Percentiles rank a stretch among this genome's conserved stretches.
Evolutionary conservation across 305 asterid genomes (phyloP).

Genomic region (Solanum hybrid): DNA sequence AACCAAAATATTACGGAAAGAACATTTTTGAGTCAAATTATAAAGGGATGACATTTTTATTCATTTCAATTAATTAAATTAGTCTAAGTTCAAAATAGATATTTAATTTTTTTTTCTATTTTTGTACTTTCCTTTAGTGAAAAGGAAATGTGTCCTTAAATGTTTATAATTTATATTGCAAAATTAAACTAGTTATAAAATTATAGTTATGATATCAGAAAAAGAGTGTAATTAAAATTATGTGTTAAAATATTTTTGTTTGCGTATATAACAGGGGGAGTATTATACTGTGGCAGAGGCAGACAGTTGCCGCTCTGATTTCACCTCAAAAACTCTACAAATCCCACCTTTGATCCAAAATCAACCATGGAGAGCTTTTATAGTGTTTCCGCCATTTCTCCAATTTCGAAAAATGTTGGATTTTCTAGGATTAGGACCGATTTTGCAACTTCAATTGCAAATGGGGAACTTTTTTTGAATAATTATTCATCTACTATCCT

Average conservation of each 20-base stretch:
- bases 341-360: background rate
- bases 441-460: background rate
- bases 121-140: background rate
- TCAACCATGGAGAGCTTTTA: background rate
- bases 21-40: background rate
- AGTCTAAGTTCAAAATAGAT: background rate
- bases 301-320: background rate
- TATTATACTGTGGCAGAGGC: background rate
- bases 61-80: background rate
- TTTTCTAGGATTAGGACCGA: background rate
- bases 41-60: fast-evolving
- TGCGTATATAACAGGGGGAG: background rate
- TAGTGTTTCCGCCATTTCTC: background rate
- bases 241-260: too few relatives aligned
- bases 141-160: background rate
- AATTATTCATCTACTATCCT: constrained; percentile 4
- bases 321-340: background rate
- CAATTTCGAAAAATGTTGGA: background rate
- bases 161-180: background rate
- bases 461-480: background rate
- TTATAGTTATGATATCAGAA: too few relatives aligned
- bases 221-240: too few relatives aligned
- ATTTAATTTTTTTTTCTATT: background rate
- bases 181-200: background rate
- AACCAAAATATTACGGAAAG: too few relatives aligned